Evolutionary conservation across 108 stramenopile species (phyloP).

Genomic region (Nitzschia sp.): DNA sequence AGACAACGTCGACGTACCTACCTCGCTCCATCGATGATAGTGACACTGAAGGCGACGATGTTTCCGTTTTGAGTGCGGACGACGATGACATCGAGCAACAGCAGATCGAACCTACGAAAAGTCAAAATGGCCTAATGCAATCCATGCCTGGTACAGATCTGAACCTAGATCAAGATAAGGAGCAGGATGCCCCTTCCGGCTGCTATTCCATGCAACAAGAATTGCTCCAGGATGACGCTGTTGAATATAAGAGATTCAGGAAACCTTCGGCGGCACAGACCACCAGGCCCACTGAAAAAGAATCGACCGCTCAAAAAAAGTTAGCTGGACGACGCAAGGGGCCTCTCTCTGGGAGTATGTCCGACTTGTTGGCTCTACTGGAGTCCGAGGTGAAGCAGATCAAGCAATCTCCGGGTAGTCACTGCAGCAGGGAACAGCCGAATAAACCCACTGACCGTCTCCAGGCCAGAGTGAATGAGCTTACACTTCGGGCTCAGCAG

Average conservation of each 20-base stretch:
- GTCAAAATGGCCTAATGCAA: background rate
- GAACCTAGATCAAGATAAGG: background rate
- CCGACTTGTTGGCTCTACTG: background rate
- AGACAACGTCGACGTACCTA: background rate
- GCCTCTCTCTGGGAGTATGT: background rate
- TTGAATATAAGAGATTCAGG: background rate
- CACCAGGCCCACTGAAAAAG: background rate
- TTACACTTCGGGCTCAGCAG: no score
- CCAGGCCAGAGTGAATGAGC: no score
- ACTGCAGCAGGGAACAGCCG: no score
- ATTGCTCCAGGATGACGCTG: no score
- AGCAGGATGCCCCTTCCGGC: no score
- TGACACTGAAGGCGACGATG: background rate
- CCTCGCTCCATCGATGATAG: background rate
- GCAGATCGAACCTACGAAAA: background rate
- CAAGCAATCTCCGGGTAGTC: no score
- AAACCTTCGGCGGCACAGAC: background rate
- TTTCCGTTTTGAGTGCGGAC: background rate
- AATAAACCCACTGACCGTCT: no score
- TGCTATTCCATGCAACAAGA: no score
- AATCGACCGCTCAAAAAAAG: background rate
- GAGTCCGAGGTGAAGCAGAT: background rate
- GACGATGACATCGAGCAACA: background rate
- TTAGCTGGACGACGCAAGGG: background rate
- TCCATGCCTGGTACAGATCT: background rate